Conservation (phyloP, 2,329 filamentous ascomycete genomes). For the Aschersonia sp. region DNA sequence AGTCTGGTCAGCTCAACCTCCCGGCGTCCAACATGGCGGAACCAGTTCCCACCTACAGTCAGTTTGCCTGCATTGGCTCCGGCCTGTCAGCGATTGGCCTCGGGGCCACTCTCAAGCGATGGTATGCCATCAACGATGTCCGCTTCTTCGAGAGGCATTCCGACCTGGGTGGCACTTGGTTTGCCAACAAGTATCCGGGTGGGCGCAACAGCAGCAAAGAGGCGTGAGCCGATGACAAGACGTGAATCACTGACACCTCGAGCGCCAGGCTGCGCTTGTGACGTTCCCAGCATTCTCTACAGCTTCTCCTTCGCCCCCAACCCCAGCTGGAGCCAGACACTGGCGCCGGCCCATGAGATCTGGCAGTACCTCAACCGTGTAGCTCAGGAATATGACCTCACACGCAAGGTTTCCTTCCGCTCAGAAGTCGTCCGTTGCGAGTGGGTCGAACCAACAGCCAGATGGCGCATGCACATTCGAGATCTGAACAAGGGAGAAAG, state of each 20-base stretch:
- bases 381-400: slow-evolving; percentile 28
- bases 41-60: slow-evolving; percentile 13
- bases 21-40: neutral
- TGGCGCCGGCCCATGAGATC: slow-evolving; percentile 42
- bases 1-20: neutral
- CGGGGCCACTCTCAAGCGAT: slow-evolving; percentile 41
- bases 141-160: slow-evolving; percentile 43
- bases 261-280: slow-evolving; percentile 29
- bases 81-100: slow-evolving; percentile 49
- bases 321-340: slow-evolving; percentile 40
- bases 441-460: slow-evolving; percentile 19
- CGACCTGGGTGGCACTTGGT: slow-evolving; percentile 50
- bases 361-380: slow-evolving; percentile 38
- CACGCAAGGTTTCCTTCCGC: slow-evolving; percentile 22
- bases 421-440: slow-evolving; percentile 20
- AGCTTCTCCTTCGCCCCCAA: slow-evolving; percentile 44
- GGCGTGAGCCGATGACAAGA: neutral
- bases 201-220: slow-evolving; percentile 1
- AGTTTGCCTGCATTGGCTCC: slow-evolving; percentile 37
- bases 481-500: slow-evolving; percentile 9
- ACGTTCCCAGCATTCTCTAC: slow-evolving; percentile 45
- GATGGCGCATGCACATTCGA: slow-evolving; percentile 20
- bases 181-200: slow-evolving; percentile 46
- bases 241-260: neutral
- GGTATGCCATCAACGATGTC: slow-evolving; percentile 43